These are phyloP conservation scores for Saturnispora halmiae DNA, from an alignment of 805 yeast species.

Conservation along the genomic window DNA sequence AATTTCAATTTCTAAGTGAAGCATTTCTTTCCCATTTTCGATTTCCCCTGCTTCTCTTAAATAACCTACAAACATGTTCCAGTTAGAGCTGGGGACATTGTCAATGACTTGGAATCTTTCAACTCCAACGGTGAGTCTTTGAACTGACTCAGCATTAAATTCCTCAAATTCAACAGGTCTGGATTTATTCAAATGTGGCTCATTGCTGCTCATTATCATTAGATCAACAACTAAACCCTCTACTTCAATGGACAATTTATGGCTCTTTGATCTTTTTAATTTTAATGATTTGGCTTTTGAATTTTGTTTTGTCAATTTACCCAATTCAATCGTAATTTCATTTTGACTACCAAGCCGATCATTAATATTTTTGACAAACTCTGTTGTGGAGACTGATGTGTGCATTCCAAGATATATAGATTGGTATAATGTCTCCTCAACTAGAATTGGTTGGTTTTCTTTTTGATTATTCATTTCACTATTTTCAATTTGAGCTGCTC, in stretches of 20 bases:
- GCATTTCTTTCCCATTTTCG: conserved; percentile 59
- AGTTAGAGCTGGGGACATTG: conserved; percentile 77
- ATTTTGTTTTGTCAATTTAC: conserved; percentile 25
- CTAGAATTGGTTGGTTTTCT: conserved; percentile 16
- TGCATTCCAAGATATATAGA: conserved; percentile 68
- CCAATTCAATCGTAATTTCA: conserved; percentile 21
- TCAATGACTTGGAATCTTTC: conserved; percentile 57
- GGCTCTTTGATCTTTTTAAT: conserved; percentile 53
- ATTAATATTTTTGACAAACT: conserved; percentile 31
- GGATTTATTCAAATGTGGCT: conserved; percentile 24
- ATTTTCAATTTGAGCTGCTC: conserved; percentile 23
- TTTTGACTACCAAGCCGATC: conserved; percentile 6
- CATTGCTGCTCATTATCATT: conserved; percentile 34
- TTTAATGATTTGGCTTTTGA: conserved; percentile 34
- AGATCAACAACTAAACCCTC: conserved; percentile 43
- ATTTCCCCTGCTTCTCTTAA: conserved; percentile 63
- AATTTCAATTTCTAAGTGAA: conserved; percentile 42
- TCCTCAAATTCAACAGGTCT: conserved; percentile 22
- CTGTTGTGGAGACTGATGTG: conserved; percentile 35
- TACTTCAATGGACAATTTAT: conserved; percentile 51
- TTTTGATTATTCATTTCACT: not conserved
- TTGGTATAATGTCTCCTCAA: conserved; percentile 62
- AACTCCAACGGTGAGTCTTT: conserved; percentile 39
- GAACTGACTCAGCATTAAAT: conserved; percentile 36
- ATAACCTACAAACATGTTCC: conserved; percentile 76